Evolutionary conservation across 2,329 filamentous ascomycete species (phyloP).

Genomic region (Fusarium nodosum): DNA sequence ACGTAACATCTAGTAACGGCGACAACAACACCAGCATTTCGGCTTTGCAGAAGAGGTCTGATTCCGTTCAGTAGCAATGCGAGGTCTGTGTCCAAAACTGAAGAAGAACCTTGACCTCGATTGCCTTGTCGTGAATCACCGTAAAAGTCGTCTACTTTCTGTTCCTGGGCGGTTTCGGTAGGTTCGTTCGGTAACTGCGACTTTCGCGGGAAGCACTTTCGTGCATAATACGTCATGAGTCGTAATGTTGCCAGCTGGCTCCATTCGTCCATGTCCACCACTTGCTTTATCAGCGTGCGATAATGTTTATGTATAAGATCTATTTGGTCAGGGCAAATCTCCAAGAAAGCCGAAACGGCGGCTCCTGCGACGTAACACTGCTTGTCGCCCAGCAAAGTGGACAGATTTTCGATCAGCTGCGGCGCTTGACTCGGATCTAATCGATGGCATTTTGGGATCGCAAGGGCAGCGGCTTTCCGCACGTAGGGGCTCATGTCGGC

Average conservation of each 20-base stretch:
- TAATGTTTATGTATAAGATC: slow-evolving; percentile 95
- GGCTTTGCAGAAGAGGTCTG: slow-evolving; percentile 87
- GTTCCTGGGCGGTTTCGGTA: slow-evolving; percentile 50
- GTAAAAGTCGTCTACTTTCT: slow-evolving; percentile 81
- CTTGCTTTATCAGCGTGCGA: slow-evolving; percentile 83
- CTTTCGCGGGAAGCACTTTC: slow-evolving; percentile 85
- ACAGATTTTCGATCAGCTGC: slow-evolving; percentile 85
- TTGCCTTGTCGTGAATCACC: slow-evolving; percentile 69
- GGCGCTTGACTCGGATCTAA: slow-evolving; percentile 88
- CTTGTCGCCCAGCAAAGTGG: slow-evolving; percentile 84
- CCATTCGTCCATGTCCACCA: slow-evolving; percentile 99
- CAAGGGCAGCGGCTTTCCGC: slow-evolving; percentile 89
- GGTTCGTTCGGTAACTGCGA: slow-evolving; percentile 67
- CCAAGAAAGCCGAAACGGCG: slow-evolving; percentile 88
- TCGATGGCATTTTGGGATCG: slow-evolving; percentile 95
- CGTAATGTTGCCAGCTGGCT: slow-evolving; percentile 87
- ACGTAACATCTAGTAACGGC: slow-evolving; percentile 88
- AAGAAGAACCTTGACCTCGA: slow-evolving; percentile 60
- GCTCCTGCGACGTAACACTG: slow-evolving; percentile 98
- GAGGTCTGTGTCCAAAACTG: slow-evolving; percentile 84
- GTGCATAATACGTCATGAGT: slow-evolving; percentile 85
- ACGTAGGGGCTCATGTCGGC: slow-evolving; percentile 96
- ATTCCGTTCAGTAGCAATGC: slow-evolving; percentile 83
- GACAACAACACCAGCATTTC: slow-evolving; percentile 92
- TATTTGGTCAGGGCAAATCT: slow-evolving; percentile 87